phyloP scores from a whole-genome alignment of 2,329 filamentous ascomycete genomes.

The Phaeoacremonium minimum region DNA sequence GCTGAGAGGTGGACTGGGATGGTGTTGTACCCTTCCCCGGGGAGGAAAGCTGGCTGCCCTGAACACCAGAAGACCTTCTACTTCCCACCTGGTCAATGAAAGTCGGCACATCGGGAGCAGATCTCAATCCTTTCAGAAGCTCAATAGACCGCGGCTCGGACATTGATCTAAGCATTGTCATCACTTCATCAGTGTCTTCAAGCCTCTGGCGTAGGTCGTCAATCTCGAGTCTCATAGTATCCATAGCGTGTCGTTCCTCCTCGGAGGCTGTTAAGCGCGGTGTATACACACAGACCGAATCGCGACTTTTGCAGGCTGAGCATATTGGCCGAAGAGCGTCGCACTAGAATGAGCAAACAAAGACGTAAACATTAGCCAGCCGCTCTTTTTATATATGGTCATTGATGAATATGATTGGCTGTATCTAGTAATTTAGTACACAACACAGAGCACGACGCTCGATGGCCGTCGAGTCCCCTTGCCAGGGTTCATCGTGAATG shows the following conservation, averaged over 20 bases:
- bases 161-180: background rate
- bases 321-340: slow-evolving; percentile 6
- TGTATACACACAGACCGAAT: slow-evolving; percentile 4
- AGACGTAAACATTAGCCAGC: background rate
- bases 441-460: too few species aligned
- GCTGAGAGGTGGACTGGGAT: background rate
- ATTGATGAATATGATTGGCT: too few species aligned
- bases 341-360: slow-evolving; percentile 2
- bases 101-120: background rate
- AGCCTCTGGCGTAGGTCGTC: background rate
- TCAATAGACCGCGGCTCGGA: background rate
- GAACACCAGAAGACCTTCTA: background rate
- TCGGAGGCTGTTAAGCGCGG: background rate
- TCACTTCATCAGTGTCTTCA: background rate
- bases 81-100: background rate
- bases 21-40: too few species aligned
- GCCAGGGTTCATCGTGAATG: background rate
- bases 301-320: slow-evolving; percentile 5
- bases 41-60: too few species aligned
- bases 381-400: too few species aligned
- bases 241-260: slow-evolving; percentile 1
- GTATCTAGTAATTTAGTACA: background rate
- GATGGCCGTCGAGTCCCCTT: background rate
- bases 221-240: slow-evolving; percentile 2
- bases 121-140: background rate